phyloP scores from a whole-genome alignment of 257 asterid species.

The Linaria vulgaris region DNA sequence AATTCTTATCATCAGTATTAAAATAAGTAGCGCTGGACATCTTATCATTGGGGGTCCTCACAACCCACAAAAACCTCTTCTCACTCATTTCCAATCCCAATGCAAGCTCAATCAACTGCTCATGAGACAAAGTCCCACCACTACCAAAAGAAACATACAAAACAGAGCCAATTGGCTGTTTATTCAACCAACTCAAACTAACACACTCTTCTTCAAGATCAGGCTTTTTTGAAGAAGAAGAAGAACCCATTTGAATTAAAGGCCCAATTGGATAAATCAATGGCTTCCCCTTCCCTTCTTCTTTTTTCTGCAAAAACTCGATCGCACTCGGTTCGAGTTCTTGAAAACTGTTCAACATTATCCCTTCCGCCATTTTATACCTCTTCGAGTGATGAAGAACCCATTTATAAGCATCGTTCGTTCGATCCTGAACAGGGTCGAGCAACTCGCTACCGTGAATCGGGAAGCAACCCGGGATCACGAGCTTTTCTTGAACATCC shows the following conservation, averaged over 20 bases:
- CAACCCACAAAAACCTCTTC: conserved; percentile 54
- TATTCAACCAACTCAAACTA: conserved; percentile 53
- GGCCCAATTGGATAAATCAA: conserved; percentile 69
- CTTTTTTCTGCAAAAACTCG: conserved; percentile 26
- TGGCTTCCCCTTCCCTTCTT: conserved; percentile 46
- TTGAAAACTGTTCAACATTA: conserved; percentile 51
- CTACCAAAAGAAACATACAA: conserved; percentile 71
- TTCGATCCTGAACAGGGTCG: conserved; percentile 63
- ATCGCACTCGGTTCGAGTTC: conserved; percentile 65
- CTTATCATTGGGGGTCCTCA: conserved; percentile 38
- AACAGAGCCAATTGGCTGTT: conserved; percentile 71
- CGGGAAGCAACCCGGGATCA: conserved; percentile 65
- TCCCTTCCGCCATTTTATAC: conserved; percentile 60
- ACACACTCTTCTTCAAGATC: conserved; percentile 5
- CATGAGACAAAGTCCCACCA: conserved; percentile 61
- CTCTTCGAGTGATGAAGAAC: conserved; percentile 44
- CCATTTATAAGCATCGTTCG: conserved; percentile 59
- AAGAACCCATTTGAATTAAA: conserved; percentile 39
- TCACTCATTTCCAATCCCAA: conserved; percentile 57
- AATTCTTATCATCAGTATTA: conserved; percentile 16
- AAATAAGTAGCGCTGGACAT: conserved; percentile 35
- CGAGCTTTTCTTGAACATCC: conserved; percentile 49
- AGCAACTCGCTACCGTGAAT: conserved; percentile 56
- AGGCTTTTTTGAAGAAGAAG: too few relatives aligned
- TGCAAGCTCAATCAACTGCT: conserved; percentile 54